Base-by-base conservation (phyloP, 192 early-diverging fungal genomes). In the Rhizophagus clarus region DNA sequence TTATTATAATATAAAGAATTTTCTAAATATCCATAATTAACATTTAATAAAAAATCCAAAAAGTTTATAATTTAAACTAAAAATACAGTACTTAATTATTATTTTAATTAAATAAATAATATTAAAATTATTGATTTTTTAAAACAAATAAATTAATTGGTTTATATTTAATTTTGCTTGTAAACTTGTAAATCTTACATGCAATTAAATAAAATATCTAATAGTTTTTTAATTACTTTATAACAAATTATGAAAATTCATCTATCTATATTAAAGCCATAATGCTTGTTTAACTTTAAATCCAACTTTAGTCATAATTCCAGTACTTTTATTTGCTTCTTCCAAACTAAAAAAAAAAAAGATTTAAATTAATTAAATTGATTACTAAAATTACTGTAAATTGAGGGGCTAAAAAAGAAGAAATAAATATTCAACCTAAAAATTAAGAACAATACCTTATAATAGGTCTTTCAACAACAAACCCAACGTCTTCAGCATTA, bases 221-320 rank as follows among this genome's bases (percentile, higher is more conserved):
- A 45, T 45, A 45, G 34, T 40, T 40, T 9, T 40, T 40, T 40
- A 40, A 40, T 40, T 40, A 40, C 8, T 40, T 40, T 40, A 40
- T 40, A 40, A 7, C 37, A 40, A 40, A 40, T 40, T 7, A 40
- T 51, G 20, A 51, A 56, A 56, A 56, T 22, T 56, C 7, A 20
- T 4, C 20, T n/a, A 67, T 45, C 12, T 45, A 45, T 12, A 20
- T 74, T 79, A 85, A 15, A 86, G 61, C 85, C 85, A 86, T n/a
- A 86, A 79, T 22, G 84, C 82, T 24, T 84, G 81, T 49, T 84
- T 86, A 40, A 86, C 77, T 69, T 75, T 82, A 24, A 83, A 79
- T 24, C 83, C 85, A 51, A 86, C 80, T 77, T 77, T 84, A 24
- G 83, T 83, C 66, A 86, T 80, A 26, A 86, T 78, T 4, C 85